phyloP scores from a whole-genome alignment of 495 filamentous ascomycete species.

The Apodospora peruviana region DNA sequence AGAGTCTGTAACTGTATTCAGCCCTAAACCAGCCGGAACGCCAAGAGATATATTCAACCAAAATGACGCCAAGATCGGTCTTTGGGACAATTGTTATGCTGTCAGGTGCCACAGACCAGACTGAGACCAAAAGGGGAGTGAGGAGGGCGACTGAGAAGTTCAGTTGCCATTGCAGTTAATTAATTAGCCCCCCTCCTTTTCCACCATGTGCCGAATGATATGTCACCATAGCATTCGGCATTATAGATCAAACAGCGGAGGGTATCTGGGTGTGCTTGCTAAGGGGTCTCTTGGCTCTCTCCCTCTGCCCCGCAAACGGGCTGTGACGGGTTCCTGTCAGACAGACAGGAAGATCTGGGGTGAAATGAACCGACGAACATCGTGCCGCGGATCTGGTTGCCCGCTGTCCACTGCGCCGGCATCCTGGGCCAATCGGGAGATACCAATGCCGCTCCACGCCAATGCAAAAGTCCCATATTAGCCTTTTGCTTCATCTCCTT shows the following conservation, averaged over 20 bases:
- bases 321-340: not conserved
- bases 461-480: not conserved
- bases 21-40: not conserved
- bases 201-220: conserved; percentile 9
- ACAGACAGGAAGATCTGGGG: not conserved
- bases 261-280: not conserved
- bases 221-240: conserved; percentile 1
- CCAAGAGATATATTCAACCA: conserved; percentile 5
- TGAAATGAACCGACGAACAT: not conserved
- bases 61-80: conserved; percentile 9
- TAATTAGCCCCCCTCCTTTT: not conserved
- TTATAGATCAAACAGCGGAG: conserved; percentile 7
- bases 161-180: not conserved
- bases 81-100: not conserved
- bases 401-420: too few species aligned
- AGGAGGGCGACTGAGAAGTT: too few species aligned
- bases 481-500: not conserved
- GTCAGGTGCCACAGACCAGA: too few species aligned
- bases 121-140: too few species aligned
- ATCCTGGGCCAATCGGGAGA: conserved; percentile 1
- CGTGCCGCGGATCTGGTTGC: not conserved
- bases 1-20: conserved; percentile 1
- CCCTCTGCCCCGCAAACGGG: not conserved
- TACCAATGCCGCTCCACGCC: not conserved
- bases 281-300: conserved; percentile 1